These are phyloP conservation scores for Odontarrhena argentea DNA, from an alignment of 345 rosid species.

Conservation along the genomic window DNA sequence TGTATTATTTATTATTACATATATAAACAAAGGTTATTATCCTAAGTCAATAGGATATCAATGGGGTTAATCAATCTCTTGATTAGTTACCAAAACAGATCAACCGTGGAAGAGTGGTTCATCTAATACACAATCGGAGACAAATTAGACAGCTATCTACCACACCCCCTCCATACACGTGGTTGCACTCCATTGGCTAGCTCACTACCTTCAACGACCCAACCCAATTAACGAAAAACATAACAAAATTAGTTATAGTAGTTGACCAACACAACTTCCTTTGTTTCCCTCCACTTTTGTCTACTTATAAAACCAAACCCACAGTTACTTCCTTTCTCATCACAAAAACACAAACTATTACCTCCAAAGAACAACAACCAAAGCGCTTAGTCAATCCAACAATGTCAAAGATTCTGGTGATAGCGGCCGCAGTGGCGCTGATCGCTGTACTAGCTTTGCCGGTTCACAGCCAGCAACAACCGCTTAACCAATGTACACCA, in stretches of 20 bases:
- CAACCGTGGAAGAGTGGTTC: conserved; percentile 37
- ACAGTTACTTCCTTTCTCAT: conserved; percentile 27
- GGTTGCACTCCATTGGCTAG: not conserved
- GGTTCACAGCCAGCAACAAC: conserved; percentile 48
- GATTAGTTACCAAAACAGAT: conserved; percentile 36
- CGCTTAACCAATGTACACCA: conserved; percentile 55
- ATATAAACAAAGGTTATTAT: not conserved
- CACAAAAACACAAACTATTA: conserved; percentile 1
- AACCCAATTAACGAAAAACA: conserved; percentile 32
- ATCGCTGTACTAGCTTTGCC: conserved; percentile 40
- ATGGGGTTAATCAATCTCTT: not conserved
- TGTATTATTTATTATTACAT: too few species aligned
- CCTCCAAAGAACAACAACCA: conserved; percentile 1
- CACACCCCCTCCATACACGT: conserved; percentile 11
- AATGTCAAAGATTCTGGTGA: conserved; percentile 31
- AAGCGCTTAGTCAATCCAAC: not conserved
- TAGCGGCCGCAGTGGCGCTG: conserved; percentile 7
- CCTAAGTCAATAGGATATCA: not conserved
- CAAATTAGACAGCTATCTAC: conserved; percentile 25
- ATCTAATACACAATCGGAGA: conserved; percentile 31
- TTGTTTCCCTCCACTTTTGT: conserved; percentile 40
- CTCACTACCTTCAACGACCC: conserved; percentile 25
- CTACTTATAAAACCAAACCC: conserved; percentile 32
- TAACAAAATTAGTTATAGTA: conserved; percentile 37
- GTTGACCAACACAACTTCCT: conserved; percentile 34